Evolutionary conservation across 139 green algal species (phyloP), one percentile per base, ranked within the genome.

Genomic region (Chlorella vulgaris): DNA sequence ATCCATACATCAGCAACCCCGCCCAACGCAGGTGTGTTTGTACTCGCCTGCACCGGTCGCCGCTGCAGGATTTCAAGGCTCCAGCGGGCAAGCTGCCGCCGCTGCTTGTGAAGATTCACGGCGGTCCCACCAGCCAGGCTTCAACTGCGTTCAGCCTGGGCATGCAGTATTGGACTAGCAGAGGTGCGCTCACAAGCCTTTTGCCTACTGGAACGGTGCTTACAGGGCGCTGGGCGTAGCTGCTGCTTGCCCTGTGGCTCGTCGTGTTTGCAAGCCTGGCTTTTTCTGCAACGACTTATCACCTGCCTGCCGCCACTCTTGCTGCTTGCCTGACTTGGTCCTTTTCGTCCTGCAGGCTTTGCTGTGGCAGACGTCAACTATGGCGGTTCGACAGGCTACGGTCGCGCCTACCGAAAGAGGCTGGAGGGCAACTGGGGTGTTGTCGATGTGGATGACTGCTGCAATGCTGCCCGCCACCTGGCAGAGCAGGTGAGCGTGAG

Each of bases 301-400:
- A 43, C 63, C 63, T 8, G 26, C 63, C 63, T 26, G 22, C 63
- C 24, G 31, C 31, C 63, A 70, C 7, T 33, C 31, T 7, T 3
- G 31, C 35, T 3, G 31, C 29, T 2, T 33, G 2, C 63, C 3
- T 26, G 21, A 18, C 63, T 22, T 26, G 31, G 5, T 47, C 31
- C 33, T 8, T 43, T 4, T 43, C 8, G 18, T 53, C 4, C 66
- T 47, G 43, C 84, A 89, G 86, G 90, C 8, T 94, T 86, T 82
- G 91, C 90, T 0, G 83, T 95, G 0, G 92, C 91, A 0, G 92
- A 95, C 51, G 84, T 96, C 24, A 92, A 96, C 77, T 96, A 96
- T 63, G 87, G 92, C 24, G 92, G 92, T 63, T 88, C 74, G 69
- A 92, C 93, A 24, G 91, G 92, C 2, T 96, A 95, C 67, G 93